These are phyloP conservation scores for Entoloma clypeatum DNA, from an alignment of 1,284 basidiomycete species.

Conservation along the genomic window DNA sequence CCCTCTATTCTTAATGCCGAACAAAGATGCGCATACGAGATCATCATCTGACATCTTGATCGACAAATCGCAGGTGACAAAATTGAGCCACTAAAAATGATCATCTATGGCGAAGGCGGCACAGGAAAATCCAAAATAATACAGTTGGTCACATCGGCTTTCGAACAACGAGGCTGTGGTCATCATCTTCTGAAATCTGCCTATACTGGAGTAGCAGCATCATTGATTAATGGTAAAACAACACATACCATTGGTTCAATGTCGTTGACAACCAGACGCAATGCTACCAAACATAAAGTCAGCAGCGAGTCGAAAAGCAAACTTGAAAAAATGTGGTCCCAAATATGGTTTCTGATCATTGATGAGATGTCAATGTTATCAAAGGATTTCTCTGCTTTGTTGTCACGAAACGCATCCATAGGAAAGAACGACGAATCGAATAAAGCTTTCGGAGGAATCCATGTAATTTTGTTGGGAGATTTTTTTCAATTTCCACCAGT, in stretches of 20 bases:
- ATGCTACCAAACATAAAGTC: neutral
- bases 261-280: too few relatives aligned
- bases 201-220: constrained; percentile 32
- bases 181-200: constrained; percentile 27
- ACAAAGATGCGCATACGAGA: constrained; percentile 22
- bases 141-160: constrained; percentile 26
- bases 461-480: constrained; percentile 36
- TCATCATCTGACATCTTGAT: constrained; percentile 18
- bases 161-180: constrained; percentile 9
- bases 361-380: constrained; percentile 31
- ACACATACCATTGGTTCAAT: constrained; percentile 26
- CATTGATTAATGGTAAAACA: constrained; percentile 29
- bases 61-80: constrained; percentile 7
- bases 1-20: constrained; percentile 15
- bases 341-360: constrained; percentile 20
- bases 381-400: constrained; percentile 16
- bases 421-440: constrained; percentile 1
- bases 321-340: constrained; percentile 14
- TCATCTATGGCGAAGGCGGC: constrained; percentile 29
- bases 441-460: constrained; percentile 31
- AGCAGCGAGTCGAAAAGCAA: constrained; percentile 9
- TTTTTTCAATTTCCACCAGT: constrained; percentile 41
- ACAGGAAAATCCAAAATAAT: constrained; percentile 34
- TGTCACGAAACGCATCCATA: constrained; percentile 10
- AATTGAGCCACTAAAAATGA: constrained; percentile 23